A percentile compares a stretch with the other conserved stretches of the same genome.
These are phyloP conservation scores for Xylaria acuta DNA, from an alignment of 495 filamentous ascomycete species.

Conservation along the genomic window DNA sequence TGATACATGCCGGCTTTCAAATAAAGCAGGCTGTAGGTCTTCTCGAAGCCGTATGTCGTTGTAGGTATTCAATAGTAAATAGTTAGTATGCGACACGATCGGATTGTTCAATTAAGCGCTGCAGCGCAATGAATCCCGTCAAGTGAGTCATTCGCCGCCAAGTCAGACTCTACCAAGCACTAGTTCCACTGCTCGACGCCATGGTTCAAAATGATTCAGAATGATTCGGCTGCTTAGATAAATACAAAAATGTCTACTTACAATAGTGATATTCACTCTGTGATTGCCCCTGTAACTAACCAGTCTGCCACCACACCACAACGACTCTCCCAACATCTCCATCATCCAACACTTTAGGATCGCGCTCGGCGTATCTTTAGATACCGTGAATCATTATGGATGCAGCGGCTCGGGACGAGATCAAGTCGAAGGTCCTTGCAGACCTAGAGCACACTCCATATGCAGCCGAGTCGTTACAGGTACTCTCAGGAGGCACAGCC, in stretches of 20 bases:
- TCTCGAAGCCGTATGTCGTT: neutral
- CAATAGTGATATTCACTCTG: neutral
- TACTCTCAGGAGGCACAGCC: slow-evolving; percentile 61
- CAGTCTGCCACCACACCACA: too few relatives aligned
- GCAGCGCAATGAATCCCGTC: neutral
- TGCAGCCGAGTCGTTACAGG: slow-evolving; percentile 55
- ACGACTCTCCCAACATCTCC: neutral
- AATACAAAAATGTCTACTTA: neutral
- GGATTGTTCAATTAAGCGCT: neutral
- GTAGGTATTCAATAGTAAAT: neutral
- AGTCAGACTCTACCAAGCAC: neutral
- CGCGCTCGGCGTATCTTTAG: neutral
- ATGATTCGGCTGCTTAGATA: neutral
- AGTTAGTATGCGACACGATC: neutral
- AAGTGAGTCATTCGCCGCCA: slow-evolving; percentile 7
- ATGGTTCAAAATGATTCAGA: slow-evolving; percentile 27
- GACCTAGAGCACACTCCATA: slow-evolving; percentile 52
- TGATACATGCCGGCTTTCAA: neutral
- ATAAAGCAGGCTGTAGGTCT: neutral
- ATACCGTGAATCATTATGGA: slow-evolving; percentile 27
- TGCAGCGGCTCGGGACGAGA: slow-evolving; percentile 28
- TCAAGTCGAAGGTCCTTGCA: slow-evolving; percentile 35
- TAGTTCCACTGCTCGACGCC: neutral
- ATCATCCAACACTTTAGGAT: neutral
- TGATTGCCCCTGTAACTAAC: neutral